These are phyloP conservation scores for Vaccinium myrtillus DNA, from an alignment of 148 eudicot genomes.

Conservation along the genomic window DNA sequence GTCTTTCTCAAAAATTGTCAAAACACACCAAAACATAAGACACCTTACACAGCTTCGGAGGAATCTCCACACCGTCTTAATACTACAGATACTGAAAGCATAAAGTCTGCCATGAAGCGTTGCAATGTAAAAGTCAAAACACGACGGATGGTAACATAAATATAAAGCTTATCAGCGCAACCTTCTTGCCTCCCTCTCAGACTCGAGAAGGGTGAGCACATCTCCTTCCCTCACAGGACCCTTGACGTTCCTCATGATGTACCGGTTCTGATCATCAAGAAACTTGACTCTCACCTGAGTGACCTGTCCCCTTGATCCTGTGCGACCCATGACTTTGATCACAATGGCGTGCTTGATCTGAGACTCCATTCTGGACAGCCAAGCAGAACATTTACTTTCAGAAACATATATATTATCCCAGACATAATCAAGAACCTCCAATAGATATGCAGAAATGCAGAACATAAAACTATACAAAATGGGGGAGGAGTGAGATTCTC, in stretches of 20 bases:
- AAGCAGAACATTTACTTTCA: background rate
- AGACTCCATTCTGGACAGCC: slow-evolving; percentile 28
- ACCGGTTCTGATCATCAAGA: slow-evolving; percentile 35
- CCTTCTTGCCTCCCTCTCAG: slow-evolving; percentile 34
- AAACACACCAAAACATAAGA: background rate
- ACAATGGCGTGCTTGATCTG: slow-evolving; percentile 36
- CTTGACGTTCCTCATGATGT: slow-evolving; percentile 46
- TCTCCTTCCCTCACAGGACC: slow-evolving; percentile 45
- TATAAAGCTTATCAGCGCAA: slow-evolving; percentile 20
- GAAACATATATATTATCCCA: background rate
- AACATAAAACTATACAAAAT: background rate
- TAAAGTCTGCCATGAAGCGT: background rate
- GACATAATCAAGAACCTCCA: background rate
- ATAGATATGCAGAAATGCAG: background rate
- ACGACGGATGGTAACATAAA: background rate
- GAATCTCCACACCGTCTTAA: background rate
- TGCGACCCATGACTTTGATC: slow-evolving; percentile 41
- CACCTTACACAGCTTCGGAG: background rate
- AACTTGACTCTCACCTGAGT: slow-evolving; percentile 43
- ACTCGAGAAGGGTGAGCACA: slow-evolving; percentile 36
- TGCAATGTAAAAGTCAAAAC: background rate
- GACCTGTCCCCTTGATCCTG: slow-evolving; percentile 42
- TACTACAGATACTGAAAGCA: background rate
- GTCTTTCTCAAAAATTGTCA: background rate
- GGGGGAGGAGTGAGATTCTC: background rate